Evolutionary conservation across 768 basidiomycete species (phyloP).

Genomic region (Lentinula guzmanii): DNA sequence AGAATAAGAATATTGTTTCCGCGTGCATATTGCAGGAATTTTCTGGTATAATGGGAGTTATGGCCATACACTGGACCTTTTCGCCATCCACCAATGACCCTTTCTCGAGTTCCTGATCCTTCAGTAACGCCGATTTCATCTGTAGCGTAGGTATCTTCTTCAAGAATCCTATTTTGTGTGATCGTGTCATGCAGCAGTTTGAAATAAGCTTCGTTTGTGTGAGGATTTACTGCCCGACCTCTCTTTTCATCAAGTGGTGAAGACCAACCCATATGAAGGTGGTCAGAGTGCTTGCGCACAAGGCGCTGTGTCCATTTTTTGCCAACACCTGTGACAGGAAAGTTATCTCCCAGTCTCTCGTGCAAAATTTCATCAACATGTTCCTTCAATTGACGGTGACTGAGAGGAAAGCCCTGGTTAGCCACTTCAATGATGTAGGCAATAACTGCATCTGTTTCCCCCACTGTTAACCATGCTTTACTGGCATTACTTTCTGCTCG

Average conservation of each 20-base stretch:
- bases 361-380: too few relatives aligned
- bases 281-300: too few relatives aligned
- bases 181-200: conserved; percentile 11
- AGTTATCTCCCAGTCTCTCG: too few relatives aligned
- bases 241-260: not conserved
- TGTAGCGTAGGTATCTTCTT: too few relatives aligned
- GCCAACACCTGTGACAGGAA: too few relatives aligned
- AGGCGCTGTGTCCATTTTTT: too few relatives aligned
- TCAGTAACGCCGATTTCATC: too few relatives aligned
- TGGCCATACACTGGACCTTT: not conserved
- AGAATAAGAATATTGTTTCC: conserved; percentile 1
- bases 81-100: too few relatives aligned
- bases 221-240: conserved; percentile 21
- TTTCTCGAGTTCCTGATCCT: too few relatives aligned
- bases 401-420: conserved; percentile 21
- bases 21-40: not conserved
- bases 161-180: too few relatives aligned
- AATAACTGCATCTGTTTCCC: conserved; percentile 15
- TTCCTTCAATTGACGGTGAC: conserved; percentile 11
- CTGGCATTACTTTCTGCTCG: too few relatives aligned
- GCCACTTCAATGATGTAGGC: conserved; percentile 16
- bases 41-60: not conserved
- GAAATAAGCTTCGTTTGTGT: conserved; percentile 20
- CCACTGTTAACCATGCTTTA: not conserved
- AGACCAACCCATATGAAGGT: too few relatives aligned